Conservation (phyloP, 2,329 filamentous ascomycete genomes). For the Xylaria sp. region DNA sequence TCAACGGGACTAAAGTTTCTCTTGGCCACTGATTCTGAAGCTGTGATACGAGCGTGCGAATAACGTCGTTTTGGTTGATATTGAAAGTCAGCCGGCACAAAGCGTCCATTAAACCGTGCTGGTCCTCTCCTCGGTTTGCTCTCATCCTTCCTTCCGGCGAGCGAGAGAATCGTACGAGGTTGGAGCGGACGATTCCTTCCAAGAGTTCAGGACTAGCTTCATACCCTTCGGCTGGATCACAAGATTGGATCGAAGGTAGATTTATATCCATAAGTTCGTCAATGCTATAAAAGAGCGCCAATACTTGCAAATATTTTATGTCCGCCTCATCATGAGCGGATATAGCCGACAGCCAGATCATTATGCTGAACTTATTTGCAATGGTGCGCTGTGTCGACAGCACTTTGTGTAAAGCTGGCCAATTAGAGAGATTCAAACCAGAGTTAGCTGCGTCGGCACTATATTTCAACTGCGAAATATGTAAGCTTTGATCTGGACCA, state of each 20-base stretch:
- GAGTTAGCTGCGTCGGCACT: slow-evolving; percentile 12
- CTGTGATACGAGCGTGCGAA: background rate
- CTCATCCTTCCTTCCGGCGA: slow-evolving; percentile 17
- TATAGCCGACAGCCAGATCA: slow-evolving; percentile 31
- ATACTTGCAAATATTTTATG: slow-evolving; percentile 13
- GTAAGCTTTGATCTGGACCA: background rate
- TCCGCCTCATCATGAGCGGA: slow-evolving; percentile 7
- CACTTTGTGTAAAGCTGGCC: slow-evolving; percentile 11
- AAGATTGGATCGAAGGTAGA: slow-evolving; percentile 1
- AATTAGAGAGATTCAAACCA: slow-evolving; percentile 18
- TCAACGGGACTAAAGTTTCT: background rate
- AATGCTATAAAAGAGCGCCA: slow-evolving; percentile 11
- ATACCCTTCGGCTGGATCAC: slow-evolving; percentile 14
- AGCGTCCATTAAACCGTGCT: background rate
- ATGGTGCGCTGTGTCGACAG: slow-evolving; percentile 6
- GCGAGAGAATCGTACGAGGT: background rate
- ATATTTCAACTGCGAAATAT: slow-evolving; percentile 13
- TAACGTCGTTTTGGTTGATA: background rate
- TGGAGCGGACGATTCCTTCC: background rate
- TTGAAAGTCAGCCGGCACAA: background rate
- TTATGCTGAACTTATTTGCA: slow-evolving; percentile 19
- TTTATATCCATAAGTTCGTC: background rate
- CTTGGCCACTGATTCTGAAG: slow-evolving; percentile 8
- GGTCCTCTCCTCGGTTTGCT: background rate
- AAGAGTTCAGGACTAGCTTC: slow-evolving; percentile 4